phyloP scores from a whole-genome alignment of 2,329 filamentous ascomycete genomes.

The Botrytis porri region DNA sequence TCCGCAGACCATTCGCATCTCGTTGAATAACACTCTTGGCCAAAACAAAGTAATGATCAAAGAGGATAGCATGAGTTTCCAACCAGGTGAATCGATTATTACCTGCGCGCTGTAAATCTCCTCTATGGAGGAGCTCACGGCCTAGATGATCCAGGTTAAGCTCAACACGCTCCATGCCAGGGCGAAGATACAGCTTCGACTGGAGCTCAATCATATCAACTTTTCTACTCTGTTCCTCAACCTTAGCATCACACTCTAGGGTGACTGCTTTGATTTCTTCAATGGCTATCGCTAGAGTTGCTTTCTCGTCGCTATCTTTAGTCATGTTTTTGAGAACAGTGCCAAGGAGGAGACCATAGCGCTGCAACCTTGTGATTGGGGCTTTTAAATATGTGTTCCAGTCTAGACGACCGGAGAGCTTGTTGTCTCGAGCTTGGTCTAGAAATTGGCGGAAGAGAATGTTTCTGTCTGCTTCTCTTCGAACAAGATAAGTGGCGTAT shows the following conservation, averaged over 20 bases:
- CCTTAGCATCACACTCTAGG: conserved; percentile 84
- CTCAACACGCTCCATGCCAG: conserved; percentile 81
- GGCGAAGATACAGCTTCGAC: conserved; percentile 77
- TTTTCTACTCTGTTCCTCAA: conserved; percentile 89
- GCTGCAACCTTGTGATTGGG: conserved; percentile 87
- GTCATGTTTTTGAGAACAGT: conserved; percentile 82
- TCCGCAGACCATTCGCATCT: conserved; percentile 68
- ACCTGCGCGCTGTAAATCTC: conserved; percentile 84
- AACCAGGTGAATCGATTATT: conserved; percentile 89
- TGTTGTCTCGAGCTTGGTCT: conserved; percentile 74
- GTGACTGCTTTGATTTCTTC: conserved; percentile 90
- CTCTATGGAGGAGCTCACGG: conserved; percentile 81
- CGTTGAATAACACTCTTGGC: conserved; percentile 71
- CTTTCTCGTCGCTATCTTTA: conserved; percentile 84
- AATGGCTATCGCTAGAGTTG: conserved; percentile 77
- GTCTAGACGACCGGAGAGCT: conserved; percentile 75
- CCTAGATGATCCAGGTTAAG: conserved; percentile 94
- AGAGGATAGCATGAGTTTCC: conserved; percentile 88
- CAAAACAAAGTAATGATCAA: conserved; percentile 94
- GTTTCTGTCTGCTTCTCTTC: conserved; percentile 81
- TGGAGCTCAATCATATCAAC: conserved; percentile 83
- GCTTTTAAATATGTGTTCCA: conserved; percentile 95
- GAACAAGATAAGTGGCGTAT: conserved; percentile 75
- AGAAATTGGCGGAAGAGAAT: conserved; percentile 83
- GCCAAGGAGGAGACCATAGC: conserved; percentile 78